phyloP scores from a whole-genome alignment of 176 grass and related monocot genomes.

The Eremochloa ophiuroides region DNA sequence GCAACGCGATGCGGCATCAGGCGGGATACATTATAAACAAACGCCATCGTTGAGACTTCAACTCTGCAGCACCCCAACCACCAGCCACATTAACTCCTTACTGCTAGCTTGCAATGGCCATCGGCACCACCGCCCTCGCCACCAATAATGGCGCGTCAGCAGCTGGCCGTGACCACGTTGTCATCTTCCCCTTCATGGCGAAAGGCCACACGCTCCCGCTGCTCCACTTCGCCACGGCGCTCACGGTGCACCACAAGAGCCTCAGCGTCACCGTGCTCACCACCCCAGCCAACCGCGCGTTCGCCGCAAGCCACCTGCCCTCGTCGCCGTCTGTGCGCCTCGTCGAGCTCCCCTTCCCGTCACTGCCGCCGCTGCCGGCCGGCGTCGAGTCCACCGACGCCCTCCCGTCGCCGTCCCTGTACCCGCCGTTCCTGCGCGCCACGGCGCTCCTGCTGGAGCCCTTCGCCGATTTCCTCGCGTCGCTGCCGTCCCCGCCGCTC shows the following conservation, averaged over 20 bases:
- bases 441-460: constrained; percentile 47
- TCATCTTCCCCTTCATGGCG: constrained; percentile 85
- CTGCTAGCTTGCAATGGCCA: not conserved
- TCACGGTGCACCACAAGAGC: constrained; percentile 36
- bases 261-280: constrained; percentile 49
- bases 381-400: constrained; percentile 55
- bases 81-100: not conserved
- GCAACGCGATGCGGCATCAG: no score
- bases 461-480: constrained; percentile 34
- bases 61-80: not conserved
- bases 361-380: constrained; percentile 22
- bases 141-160: not conserved
- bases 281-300: constrained; percentile 46
- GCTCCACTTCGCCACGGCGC: constrained; percentile 48
- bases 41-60: not conserved
- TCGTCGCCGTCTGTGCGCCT: constrained; percentile 20
- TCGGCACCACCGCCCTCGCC: not conserved
- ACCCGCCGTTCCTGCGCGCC: constrained; percentile 48
- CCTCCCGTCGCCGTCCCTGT: constrained; percentile 38
- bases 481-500: constrained; percentile 17
- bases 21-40: not conserved
- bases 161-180: constrained; percentile 32
- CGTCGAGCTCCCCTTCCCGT: constrained; percentile 41
- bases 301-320: constrained; percentile 27
- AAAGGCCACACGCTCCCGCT: constrained; percentile 71